phyloP scores from a whole-genome alignment of 2,329 filamentous ascomycete genomes.

The Myotisia sp. region DNA sequence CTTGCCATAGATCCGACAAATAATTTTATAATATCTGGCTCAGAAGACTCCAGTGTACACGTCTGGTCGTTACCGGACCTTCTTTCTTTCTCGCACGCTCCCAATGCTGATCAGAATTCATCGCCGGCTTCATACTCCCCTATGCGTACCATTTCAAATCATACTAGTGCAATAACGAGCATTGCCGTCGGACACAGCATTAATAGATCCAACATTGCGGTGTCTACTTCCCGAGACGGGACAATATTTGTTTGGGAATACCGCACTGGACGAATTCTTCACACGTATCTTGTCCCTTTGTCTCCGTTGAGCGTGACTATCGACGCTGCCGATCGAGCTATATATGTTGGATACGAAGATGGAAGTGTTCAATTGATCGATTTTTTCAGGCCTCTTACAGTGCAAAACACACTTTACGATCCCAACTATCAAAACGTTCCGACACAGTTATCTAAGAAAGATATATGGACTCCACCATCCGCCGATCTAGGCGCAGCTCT shows the following conservation, averaged over 20 bases:
- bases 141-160: conserved; percentile 58
- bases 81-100: conserved; percentile 44
- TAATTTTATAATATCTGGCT: conserved; percentile 34
- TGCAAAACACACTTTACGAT: conserved; percentile 25
- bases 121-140: conserved; percentile 46
- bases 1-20: conserved; percentile 55
- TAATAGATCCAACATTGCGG: conserved; percentile 63
- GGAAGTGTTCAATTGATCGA: conserved; percentile 69
- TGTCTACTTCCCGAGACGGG: conserved; percentile 74
- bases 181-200: conserved; percentile 51
- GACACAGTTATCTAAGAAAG: conserved; percentile 27
- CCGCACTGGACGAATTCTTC: conserved; percentile 57
- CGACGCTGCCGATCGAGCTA: conserved; percentile 69
- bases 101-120: conserved; percentile 28
- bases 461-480: conserved; percentile 39
- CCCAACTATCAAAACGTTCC: conserved; percentile 26
- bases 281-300: conserved; percentile 68
- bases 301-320: conserved; percentile 57
- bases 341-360: conserved; percentile 69
- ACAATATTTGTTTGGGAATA: conserved; percentile 92
- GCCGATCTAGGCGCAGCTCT: conserved; percentile 51
- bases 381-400: conserved; percentile 44
- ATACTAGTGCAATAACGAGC: conserved; percentile 40
- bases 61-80: conserved; percentile 75
- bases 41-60: conserved; percentile 68